A percentile compares a stretch with the other conserved stretches of the same genome.
phyloP scores from a whole-genome alignment of 352 stramenopile genomes.

The Phytophthora podocarpi region DNA sequence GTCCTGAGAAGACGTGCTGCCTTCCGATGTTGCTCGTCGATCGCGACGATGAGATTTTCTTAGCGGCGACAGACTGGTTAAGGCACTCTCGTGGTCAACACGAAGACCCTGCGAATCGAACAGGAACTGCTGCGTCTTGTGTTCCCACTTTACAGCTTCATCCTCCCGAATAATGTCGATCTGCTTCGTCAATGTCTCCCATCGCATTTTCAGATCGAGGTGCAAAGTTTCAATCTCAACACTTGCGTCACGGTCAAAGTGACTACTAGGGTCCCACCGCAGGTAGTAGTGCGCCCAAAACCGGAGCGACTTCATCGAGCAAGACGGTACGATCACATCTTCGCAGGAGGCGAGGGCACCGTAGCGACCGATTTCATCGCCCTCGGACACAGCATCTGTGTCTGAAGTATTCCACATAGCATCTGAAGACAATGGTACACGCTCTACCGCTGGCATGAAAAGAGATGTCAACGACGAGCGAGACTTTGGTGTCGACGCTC shows the following conservation, averaged over 20 bases:
- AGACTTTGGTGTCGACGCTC: conserved; percentile 19
- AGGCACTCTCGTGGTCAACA: neutral
- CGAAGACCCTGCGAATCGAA: neutral
- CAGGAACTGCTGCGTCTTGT: conserved; percentile 23
- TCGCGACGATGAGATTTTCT: neutral
- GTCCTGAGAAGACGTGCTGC: conserved; percentile 36
- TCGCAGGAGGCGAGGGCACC: conserved; percentile 40
- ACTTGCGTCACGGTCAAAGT: conserved; percentile 61
- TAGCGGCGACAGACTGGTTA: conserved; percentile 9
- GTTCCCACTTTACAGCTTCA: conserved; percentile 39
- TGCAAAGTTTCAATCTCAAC: conserved; percentile 66
- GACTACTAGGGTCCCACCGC: conserved; percentile 69
- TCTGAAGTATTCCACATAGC: conserved; percentile 40
- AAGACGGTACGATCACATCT: conserved; percentile 74
- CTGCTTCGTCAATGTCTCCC: conserved; percentile 37
- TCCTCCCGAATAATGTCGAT: conserved; percentile 30
- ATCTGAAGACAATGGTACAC: conserved; percentile 31
- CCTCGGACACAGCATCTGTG: conserved; percentile 38
- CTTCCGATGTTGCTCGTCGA: conserved; percentile 25
- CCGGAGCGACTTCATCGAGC: conserved; percentile 65
- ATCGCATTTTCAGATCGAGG: conserved; percentile 48
- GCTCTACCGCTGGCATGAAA: conserved; percentile 37
- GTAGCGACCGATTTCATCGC: conserved; percentile 43
- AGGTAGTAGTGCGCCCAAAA: conserved; percentile 87
- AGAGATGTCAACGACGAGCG: conserved; percentile 44